phyloP scores from a whole-genome alignment of 2,329 filamentous ascomycete genomes.

The Ophiostoma angusticollis region DNA sequence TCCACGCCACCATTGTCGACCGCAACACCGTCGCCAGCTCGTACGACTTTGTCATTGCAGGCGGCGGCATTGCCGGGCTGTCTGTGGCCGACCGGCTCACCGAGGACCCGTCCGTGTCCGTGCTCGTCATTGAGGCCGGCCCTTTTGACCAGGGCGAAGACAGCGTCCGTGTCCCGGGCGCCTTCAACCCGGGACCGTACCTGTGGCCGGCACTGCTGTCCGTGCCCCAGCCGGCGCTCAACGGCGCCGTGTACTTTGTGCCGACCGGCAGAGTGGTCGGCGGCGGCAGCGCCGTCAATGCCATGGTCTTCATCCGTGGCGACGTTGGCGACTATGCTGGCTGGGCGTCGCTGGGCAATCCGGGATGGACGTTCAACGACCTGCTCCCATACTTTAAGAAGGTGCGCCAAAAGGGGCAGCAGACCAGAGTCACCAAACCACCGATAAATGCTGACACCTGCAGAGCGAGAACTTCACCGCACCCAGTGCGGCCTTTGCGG shows the following conservation, averaged over 20 bases:
- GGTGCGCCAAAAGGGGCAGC: slow-evolving; percentile 1
- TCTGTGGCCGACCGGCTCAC: slow-evolving; percentile 29
- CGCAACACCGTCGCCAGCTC: background rate
- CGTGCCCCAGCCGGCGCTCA: slow-evolving; percentile 17
- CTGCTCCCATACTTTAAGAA: slow-evolving; percentile 15
- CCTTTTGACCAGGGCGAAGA: slow-evolving; percentile 16
- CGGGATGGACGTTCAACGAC: slow-evolving; percentile 43
- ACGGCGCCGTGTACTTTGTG: slow-evolving; percentile 21
- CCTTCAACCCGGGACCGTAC: slow-evolving; percentile 18
- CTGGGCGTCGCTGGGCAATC: slow-evolving; percentile 45
- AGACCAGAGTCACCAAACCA: background rate
- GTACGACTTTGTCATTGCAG: slow-evolving; percentile 18
- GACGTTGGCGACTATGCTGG: slow-evolving; percentile 38
- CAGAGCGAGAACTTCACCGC: slow-evolving; percentile 21
- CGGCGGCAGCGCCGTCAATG: slow-evolving; percentile 49
- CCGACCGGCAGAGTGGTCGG: slow-evolving; percentile 37
- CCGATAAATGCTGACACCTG: background rate
- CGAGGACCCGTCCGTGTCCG: slow-evolving; percentile 21
- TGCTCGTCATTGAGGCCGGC: slow-evolving; percentile 18
- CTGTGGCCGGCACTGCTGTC: slow-evolving; percentile 28
- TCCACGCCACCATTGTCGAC: slow-evolving; percentile 3
- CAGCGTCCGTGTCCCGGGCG: slow-evolving; percentile 19
- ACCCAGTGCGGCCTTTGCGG: slow-evolving; percentile 16
- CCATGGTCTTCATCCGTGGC: slow-evolving; percentile 40
- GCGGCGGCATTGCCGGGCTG: slow-evolving; percentile 26